Evolutionary conservation across 305 asterid species (phyloP).

Genomic region (Rubia peregrina): DNA sequence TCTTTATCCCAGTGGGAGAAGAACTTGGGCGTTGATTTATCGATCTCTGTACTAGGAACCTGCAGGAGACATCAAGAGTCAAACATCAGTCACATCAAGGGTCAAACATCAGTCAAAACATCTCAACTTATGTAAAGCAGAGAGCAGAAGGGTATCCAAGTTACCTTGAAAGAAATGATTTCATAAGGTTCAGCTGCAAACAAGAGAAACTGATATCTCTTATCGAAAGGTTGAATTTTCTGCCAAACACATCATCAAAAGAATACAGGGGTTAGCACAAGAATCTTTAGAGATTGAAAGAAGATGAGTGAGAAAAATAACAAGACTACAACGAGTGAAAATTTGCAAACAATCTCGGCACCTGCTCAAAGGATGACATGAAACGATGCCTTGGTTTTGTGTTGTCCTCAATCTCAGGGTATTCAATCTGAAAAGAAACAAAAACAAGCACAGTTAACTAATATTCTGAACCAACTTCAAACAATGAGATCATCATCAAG

Average conservation of each 20-base stretch:
- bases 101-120: constrained; percentile 5
- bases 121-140: neutral
- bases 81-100: too few relatives aligned
- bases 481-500: neutral
- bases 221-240: constrained; percentile 80
- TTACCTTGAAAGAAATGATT: constrained; percentile 80
- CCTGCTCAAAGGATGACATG: constrained; percentile 99
- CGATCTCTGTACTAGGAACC: constrained; percentile 97
- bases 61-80: constrained; percentile 18
- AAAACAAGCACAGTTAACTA: neutral
- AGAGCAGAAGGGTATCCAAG: constrained; percentile 6
- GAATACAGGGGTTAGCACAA: neutral
- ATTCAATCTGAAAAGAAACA: constrained; percentile 20
- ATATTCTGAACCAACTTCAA: neutral
- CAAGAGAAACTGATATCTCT: constrained; percentile 77
- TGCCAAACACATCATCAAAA: constrained; percentile 24
- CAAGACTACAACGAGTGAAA: neutral
- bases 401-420: constrained; percentile 46
- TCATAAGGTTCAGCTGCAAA: constrained; percentile 98
- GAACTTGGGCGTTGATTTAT: constrained; percentile 95
- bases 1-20: constrained; percentile 99
- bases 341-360: constrained; percentile 12
- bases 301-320: neutral
- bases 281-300: neutral
- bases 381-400: constrained; percentile 96